A percentile compares a stretch with the other conserved stretches of the same genome.
phyloP scores from a whole-genome alignment of 805 yeast species.

The Metschnikowia chrysomelidarum region DNA sequence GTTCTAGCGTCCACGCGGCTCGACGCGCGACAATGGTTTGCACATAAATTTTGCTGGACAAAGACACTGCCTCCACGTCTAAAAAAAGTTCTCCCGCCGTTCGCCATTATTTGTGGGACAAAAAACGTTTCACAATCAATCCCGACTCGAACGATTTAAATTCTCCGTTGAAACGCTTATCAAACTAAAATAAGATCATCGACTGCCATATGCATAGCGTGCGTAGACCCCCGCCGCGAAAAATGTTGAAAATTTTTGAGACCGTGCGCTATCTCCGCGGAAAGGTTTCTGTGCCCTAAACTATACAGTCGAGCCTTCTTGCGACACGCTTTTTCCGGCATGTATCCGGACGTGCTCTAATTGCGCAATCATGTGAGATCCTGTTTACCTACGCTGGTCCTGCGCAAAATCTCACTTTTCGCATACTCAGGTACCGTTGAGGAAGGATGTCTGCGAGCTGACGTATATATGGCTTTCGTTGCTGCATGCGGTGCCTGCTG shows the following conservation, averaged over 20 bases:
- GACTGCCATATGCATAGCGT: too few relatives aligned
- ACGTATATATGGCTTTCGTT: conserved; percentile 10
- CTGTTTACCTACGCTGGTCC: conserved; percentile 7
- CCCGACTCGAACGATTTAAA: too few relatives aligned
- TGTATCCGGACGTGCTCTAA: conserved; percentile 1
- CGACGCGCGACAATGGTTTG: conserved; percentile 2
- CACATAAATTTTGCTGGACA: not conserved
- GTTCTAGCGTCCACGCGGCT: too few relatives aligned
- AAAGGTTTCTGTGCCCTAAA: not conserved
- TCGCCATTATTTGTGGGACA: conserved; percentile 1
- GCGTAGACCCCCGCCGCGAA: too few relatives aligned
- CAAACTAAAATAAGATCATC: too few relatives aligned
- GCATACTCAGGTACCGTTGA: conserved; percentile 15
- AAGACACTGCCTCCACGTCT: conserved; percentile 5
- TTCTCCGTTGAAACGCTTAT: too few relatives aligned
- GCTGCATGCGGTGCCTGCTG: conserved; percentile 8
- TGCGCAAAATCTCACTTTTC: conserved; percentile 13
- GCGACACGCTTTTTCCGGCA: conserved; percentile 8
- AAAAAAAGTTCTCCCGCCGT: not conserved
- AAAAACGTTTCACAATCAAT: too few relatives aligned
- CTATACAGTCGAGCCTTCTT: not conserved
- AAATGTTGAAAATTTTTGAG: too few relatives aligned
- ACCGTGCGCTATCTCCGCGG: too few relatives aligned
- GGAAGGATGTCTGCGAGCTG: conserved; percentile 1
- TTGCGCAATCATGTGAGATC: conserved; percentile 13